phyloP scores from a whole-genome alignment of 768 basidiomycete genomes.

The Leucosporidium scottii region DNA sequence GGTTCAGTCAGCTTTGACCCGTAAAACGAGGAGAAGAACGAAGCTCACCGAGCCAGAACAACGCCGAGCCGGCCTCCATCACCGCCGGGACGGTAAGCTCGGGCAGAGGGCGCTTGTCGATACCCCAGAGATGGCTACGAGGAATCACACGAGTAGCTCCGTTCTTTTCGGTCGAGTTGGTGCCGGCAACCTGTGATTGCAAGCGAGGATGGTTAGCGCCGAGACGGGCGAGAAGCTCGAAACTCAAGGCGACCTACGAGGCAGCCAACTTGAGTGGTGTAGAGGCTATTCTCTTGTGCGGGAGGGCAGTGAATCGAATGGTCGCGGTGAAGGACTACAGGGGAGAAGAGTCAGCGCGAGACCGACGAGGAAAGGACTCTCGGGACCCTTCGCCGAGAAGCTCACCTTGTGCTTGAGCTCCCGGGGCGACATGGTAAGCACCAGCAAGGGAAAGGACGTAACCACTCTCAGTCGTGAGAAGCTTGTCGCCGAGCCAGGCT shows the following conservation, averaged over 20 bases:
- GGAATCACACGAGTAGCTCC: neutral
- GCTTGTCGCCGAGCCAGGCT: neutral
- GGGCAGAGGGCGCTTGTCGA: neutral
- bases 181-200: neutral
- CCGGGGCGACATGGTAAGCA: neutral
- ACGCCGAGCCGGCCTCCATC: neutral
- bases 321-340: slow-evolving; percentile 2
- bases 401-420: no score
- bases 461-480: neutral
- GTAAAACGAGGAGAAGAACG: no score
- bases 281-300: neutral
- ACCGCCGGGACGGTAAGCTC: neutral
- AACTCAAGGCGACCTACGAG: neutral
- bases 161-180: slow-evolving; percentile 3
- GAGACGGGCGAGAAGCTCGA: neutral
- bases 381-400: no score
- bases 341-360: no score
- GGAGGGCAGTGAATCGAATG: neutral
- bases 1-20: no score
- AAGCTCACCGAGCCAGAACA: neutral
- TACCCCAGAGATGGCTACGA: neutral
- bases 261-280: neutral
- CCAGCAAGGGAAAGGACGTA: neutral
- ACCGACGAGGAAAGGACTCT: no score
- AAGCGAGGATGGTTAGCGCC: neutral